phyloP scores from a whole-genome alignment of 2,329 filamentous ascomycete species.

The Beauveria varroae region DNA sequence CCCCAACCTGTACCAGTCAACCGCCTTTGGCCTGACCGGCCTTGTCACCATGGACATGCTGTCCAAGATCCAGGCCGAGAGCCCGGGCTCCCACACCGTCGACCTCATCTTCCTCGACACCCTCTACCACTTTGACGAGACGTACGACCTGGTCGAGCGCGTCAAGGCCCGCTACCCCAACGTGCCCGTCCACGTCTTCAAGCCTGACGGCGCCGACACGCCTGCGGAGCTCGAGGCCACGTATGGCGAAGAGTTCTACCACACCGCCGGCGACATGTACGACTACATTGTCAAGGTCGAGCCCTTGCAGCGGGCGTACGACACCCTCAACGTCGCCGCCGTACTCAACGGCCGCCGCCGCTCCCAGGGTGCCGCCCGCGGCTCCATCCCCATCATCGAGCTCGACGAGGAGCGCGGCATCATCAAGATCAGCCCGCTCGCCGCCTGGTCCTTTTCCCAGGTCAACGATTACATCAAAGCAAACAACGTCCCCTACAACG shows the following conservation, averaged over 20 bases:
- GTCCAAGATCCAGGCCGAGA: conserved; percentile 60
- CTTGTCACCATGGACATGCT: conserved; percentile 82
- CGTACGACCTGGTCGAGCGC: conserved; percentile 63
- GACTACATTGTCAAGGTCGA: conserved; percentile 98
- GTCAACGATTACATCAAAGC: conserved; percentile 82
- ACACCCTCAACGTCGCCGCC: conserved; percentile 78
- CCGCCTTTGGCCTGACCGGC: conserved; percentile 74
- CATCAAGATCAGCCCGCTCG: conserved; percentile 95
- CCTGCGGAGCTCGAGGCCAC: conserved; percentile 70
- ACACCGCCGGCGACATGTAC: conserved; percentile 80
- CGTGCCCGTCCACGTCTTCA: conserved; percentile 80
- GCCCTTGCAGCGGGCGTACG: conserved; percentile 85
- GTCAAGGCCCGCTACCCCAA: conserved; percentile 70
- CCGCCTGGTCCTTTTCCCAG: conserved; percentile 87
- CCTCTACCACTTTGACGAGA: conserved; percentile 75
- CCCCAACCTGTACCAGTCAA: conserved; percentile 81
- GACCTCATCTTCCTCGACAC: conserved; percentile 78
- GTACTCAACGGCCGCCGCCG: conserved; percentile 87
- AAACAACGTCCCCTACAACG: conserved; percentile 89
- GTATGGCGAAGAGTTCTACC: conserved; percentile 80
- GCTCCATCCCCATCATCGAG: conserved; percentile 85
- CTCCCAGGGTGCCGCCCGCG: conserved; percentile 88
- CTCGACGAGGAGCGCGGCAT: conserved; percentile 80
- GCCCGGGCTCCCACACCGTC: conserved; percentile 50
- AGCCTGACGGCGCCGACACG: conserved; percentile 68